phyloP scores from a whole-genome alignment of 129 eudicot species.

The Pseudognaphalium luteoalbum region DNA sequence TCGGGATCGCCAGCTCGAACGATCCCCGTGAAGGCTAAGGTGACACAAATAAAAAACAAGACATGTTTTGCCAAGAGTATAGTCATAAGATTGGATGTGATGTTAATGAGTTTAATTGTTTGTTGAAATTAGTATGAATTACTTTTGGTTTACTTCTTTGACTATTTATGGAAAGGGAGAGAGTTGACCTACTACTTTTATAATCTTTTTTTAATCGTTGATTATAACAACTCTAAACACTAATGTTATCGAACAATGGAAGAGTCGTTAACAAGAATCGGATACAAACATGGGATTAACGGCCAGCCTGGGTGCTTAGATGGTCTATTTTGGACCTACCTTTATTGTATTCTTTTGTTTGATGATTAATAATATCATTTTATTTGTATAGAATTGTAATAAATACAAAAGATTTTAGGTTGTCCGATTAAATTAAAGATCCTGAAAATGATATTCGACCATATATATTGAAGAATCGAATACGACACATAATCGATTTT shows the following conservation, averaged over 20 bases:
- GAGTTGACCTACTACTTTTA: neutral
- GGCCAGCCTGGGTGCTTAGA: conserved; percentile 1
- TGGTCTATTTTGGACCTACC: conserved; percentile 5
- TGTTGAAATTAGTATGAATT: neutral
- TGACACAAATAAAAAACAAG: conserved; percentile 4
- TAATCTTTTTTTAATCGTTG: neutral
- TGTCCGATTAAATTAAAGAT: no score
- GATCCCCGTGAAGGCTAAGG: neutral
- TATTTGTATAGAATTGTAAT: no score
- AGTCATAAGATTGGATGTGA: conserved; percentile 3
- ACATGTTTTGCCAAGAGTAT: conserved; percentile 12
- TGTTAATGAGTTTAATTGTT: neutral
- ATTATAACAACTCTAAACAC: conserved; percentile 15
- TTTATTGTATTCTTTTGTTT: neutral
- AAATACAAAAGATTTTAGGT: no score
- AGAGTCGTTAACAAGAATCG: conserved; percentile 14
- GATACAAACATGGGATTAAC: conserved; percentile 17
- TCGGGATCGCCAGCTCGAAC: conserved; percentile 47
- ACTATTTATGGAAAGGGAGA: neutral
- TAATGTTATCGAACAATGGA: conserved; percentile 23
- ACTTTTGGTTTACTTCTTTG: neutral
- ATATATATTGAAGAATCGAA: no score
- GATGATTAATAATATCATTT: no score
- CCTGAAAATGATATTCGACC: no score
- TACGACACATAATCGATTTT: no score